phyloP scores from a whole-genome alignment of 768 basidiomycete genomes.

The Boletus edulis region DNA sequence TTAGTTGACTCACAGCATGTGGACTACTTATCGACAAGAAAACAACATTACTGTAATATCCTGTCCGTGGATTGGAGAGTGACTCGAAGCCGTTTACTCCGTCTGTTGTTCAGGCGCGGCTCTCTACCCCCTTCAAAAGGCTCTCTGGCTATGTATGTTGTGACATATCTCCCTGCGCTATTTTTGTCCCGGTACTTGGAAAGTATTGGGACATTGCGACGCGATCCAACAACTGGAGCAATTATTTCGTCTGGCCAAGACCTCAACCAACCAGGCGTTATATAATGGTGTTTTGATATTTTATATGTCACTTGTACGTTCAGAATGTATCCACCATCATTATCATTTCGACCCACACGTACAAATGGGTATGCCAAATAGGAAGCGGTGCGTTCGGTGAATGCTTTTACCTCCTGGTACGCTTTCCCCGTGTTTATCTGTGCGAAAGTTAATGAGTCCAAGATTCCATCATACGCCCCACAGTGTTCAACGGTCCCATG shows the following conservation, averaged over 20 bases:
- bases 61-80: too few relatives aligned
- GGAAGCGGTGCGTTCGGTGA: conserved; percentile 76
- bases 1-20: too few relatives aligned
- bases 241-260: conserved; percentile 79
- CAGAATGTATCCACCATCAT: background rate
- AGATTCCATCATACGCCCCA: conserved; percentile 87
- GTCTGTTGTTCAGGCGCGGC: conserved; percentile 58
- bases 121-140: conserved; percentile 68
- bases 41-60: too few relatives aligned
- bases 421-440: conserved; percentile 23
- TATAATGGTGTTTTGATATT: conserved; percentile 85
- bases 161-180: conserved; percentile 66
- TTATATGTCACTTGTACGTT: conserved; percentile 79
- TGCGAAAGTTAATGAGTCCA: background rate
- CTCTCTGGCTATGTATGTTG: conserved; percentile 61
- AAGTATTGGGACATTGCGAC: conserved; percentile 69
- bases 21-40: too few relatives aligned
- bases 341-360: conserved; percentile 1
- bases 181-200: conserved; percentile 75
- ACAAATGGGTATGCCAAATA: conserved; percentile 63
- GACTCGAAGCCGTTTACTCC: conserved; percentile 38
- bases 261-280: conserved; percentile 69
- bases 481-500: conserved; percentile 73
- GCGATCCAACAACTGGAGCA: conserved; percentile 70
- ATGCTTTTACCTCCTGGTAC: conserved; percentile 74